Conservation (phyloP, 2,329 filamentous ascomycete species). For the Paecilomyces formosus region DNA sequence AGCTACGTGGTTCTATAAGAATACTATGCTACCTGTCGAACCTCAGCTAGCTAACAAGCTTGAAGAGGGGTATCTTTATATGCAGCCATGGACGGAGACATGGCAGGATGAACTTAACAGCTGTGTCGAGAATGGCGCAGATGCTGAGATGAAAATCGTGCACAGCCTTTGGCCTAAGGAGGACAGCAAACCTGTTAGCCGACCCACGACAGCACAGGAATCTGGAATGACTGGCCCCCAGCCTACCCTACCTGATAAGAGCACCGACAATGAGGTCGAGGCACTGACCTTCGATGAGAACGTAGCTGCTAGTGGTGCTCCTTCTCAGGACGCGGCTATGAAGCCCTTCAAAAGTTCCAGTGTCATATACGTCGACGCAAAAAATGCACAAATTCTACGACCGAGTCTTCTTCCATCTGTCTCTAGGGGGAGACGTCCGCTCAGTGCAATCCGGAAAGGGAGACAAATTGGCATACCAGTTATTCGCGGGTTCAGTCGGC, state of each 20-base stretch:
- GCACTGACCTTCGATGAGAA: constrained; percentile 26
- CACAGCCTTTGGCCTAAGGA: constrained; percentile 72
- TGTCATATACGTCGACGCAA: constrained; percentile 76
- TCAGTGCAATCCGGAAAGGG: constrained; percentile 78
- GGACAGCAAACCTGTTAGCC: constrained; percentile 26
- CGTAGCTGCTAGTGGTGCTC: constrained; percentile 32
- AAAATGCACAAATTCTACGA: constrained; percentile 75
- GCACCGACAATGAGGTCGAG: constrained; percentile 1
- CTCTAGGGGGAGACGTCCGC: constrained; percentile 73
- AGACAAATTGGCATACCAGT: constrained; percentile 76
- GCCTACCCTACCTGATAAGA: constrained; percentile 12
- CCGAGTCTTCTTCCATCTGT: constrained; percentile 77
- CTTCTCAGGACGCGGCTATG: constrained; percentile 37
- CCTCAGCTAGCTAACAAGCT: constrained; percentile 81
- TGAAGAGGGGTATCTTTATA: constrained; percentile 79
- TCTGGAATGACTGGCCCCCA: constrained; percentile 18
- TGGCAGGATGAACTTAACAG: constrained; percentile 88
- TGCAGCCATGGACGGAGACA: constrained; percentile 82
- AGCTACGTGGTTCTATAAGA: constrained; percentile 95
- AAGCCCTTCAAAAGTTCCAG: constrained; percentile 66
- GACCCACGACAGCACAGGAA: constrained; percentile 30
- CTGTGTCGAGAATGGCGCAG: constrained; percentile 80
- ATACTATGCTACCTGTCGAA: constrained; percentile 87
- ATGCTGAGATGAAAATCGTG: constrained; percentile 85
- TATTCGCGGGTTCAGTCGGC: constrained; percentile 79